Percentiles rank a stretch among this genome's conserved stretches.
These are phyloP conservation scores for Nitzschia palea DNA, from an alignment of 108 stramenopile species.

Conservation along the genomic window DNA sequence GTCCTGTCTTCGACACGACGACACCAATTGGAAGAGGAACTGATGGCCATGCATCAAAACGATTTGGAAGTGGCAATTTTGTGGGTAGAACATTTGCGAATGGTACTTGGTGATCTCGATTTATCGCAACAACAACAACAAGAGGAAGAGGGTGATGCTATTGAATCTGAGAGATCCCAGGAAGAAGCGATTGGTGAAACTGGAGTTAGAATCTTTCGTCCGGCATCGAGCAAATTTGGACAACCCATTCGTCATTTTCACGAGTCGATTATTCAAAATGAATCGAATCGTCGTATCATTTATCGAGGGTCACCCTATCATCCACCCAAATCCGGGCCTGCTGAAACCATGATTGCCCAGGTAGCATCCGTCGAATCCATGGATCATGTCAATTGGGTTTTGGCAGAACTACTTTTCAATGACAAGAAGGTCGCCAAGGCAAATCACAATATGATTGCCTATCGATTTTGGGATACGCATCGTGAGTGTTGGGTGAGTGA, in stretches of 20 bases:
- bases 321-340: slow-evolving; percentile 57
- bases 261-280: slow-evolving; percentile 33
- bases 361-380: slow-evolving; percentile 52
- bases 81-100: slow-evolving; percentile 61
- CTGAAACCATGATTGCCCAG: slow-evolving; percentile 62
- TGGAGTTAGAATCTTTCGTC: slow-evolving; percentile 30
- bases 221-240: slow-evolving; percentile 33
- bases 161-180: neutral
- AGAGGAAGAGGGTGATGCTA: slow-evolving; percentile 3
- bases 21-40: slow-evolving; percentile 15
- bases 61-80: slow-evolving; percentile 52
- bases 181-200: neutral
- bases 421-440: slow-evolving; percentile 71
- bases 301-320: slow-evolving; percentile 59
- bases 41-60: slow-evolving; percentile 43
- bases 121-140: neutral
- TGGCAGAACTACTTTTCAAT: slow-evolving; percentile 49
- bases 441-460: slow-evolving; percentile 88
- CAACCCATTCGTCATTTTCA: slow-evolving; percentile 53
- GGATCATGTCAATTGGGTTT: slow-evolving; percentile 63
- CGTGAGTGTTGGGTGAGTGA: slow-evolving; percentile 42
- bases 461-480: slow-evolving; percentile 49
- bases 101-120: slow-evolving; percentile 15
- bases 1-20: slow-evolving; percentile 8
- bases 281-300: slow-evolving; percentile 35